Conservation (phyloP, 2,329 filamentous ascomycete genomes). For the Neoscytalidium dimidiatum region DNA sequence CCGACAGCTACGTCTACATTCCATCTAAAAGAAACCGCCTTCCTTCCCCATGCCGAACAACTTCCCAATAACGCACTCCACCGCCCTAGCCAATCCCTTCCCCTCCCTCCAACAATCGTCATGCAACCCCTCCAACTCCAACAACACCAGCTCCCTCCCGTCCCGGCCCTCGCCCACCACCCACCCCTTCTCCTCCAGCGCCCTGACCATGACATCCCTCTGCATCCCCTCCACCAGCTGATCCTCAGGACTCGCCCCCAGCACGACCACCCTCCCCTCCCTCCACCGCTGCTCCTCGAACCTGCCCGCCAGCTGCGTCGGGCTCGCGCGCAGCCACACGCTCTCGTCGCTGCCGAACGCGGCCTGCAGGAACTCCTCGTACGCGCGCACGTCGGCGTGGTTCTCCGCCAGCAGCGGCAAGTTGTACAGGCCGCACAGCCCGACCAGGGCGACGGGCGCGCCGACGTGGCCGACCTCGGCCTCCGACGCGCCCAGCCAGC, state of each 20-base stretch:
- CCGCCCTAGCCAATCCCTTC: constrained; percentile 52
- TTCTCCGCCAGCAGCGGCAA: constrained; percentile 55
- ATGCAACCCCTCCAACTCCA: constrained; percentile 60
- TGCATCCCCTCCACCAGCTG: constrained; percentile 58
- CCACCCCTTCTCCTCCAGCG: constrained; percentile 49
- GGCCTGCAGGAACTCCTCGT: constrained; percentile 58
- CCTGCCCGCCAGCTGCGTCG: constrained; percentile 45
- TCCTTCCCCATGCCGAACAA: constrained; percentile 18
- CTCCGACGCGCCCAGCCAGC: constrained; percentile 40
- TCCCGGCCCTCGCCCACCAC: constrained; percentile 27
- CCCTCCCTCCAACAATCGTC: constrained; percentile 66
- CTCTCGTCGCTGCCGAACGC: constrained; percentile 60
- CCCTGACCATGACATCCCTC: constrained; percentile 56
- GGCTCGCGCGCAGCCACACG: constrained; percentile 60
- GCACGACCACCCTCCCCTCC: constrained; percentile 35
- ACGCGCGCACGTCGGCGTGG: constrained; percentile 52
- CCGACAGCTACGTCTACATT: too few relatives aligned
- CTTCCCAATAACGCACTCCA: constrained; percentile 31
- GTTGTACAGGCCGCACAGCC: constrained; percentile 69
- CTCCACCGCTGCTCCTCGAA: constrained; percentile 34
- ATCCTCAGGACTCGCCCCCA: constrained; percentile 51
- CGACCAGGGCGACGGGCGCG: constrained; percentile 56
- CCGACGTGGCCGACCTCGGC: not conserved
- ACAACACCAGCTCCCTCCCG: constrained; percentile 35
- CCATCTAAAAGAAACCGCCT: constrained; percentile 1